phyloP scores from a whole-genome alignment of 2,329 filamentous ascomycete species.

The Trichoderma sp. region DNA sequence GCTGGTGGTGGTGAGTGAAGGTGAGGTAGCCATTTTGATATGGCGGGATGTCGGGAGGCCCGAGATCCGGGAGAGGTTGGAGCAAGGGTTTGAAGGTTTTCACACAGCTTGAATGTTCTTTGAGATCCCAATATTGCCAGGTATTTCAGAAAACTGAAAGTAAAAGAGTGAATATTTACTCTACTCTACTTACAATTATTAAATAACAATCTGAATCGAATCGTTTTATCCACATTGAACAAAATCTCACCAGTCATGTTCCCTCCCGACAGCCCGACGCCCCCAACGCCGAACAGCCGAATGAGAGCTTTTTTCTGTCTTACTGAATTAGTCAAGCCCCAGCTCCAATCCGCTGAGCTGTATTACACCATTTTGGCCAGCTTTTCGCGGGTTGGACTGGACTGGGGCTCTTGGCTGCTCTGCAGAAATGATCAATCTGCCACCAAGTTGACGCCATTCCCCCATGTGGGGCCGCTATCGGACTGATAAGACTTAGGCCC shows the following conservation, averaged over 20 bases:
- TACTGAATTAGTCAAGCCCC: neutral
- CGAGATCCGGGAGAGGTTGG: slow-evolving; percentile 16
- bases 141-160: neutral
- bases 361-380: neutral
- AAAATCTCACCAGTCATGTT: neutral
- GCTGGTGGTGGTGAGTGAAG: neutral
- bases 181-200: neutral
- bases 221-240: neutral
- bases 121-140: neutral
- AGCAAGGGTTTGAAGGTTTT: neutral
- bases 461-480: slow-evolving; percentile 14
- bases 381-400: neutral
- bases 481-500: neutral
- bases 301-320: slow-evolving; percentile 26
- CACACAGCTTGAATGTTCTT: neutral
- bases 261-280: slow-evolving; percentile 42
- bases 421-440: slow-evolving; percentile 16
- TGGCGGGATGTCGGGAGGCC: slow-evolving; percentile 10
- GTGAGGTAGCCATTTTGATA: neutral
- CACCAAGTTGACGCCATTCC: slow-evolving; percentile 19
- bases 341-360: neutral
- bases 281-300: slow-evolving; percentile 50
- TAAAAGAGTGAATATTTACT: neutral
- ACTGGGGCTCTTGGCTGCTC: neutral
- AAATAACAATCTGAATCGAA: neutral